Base-by-base conservation (phyloP, 2,329 filamentous ascomycete genomes). In the Huntiella moniliformis region DNA sequence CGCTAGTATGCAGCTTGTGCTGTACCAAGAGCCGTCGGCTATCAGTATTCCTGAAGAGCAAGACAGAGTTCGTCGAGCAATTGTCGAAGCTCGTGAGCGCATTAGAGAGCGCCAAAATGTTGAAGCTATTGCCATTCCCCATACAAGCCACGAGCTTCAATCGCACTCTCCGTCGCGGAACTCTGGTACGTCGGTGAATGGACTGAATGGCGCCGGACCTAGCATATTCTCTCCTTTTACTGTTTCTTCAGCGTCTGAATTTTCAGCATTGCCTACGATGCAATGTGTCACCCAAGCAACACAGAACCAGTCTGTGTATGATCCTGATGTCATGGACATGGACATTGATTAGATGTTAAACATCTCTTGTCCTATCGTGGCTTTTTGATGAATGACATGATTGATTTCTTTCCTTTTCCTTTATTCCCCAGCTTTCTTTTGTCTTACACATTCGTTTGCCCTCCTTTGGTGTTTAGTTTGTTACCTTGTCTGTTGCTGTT, bases 21-120 rank as follows among this genome's bases (percentile, higher is more conserved):
- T 96, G 34, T 96, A 96, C 62, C 73, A 70, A 51, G 76, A 91
- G 42, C 86, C 87, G 5, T 69, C 70, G 41, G 86, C 83, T 12
- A 61, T 95, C 52, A 79, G 75, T 0, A 72, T 93, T 15, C 77
- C 85, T 1, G 71, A 77, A 57, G 78, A 83, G 52, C 70, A 79
- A 28, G 80, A 88, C 58, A 79, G 73, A 51, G 83, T 94, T 51
- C 71, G 85, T 50, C 84, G 79, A 60, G 84, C 84, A 6, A 86
- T 95, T 52, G 67, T 88, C 44, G 87, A 94, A 59, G 75, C 82
- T 2, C 71, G 85, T 44, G 73, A 72, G 40, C 70, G 85, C 46
- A 68, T 75, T 32, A 66, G 82, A 45, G 74, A 82, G 53, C 63
- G 58, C 57, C 73, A 76, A 56, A 65, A 61, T 50, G 57, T 56